Base-by-base conservation (phyloP, 805 yeast species). In the Ogataea corticis region DNA sequence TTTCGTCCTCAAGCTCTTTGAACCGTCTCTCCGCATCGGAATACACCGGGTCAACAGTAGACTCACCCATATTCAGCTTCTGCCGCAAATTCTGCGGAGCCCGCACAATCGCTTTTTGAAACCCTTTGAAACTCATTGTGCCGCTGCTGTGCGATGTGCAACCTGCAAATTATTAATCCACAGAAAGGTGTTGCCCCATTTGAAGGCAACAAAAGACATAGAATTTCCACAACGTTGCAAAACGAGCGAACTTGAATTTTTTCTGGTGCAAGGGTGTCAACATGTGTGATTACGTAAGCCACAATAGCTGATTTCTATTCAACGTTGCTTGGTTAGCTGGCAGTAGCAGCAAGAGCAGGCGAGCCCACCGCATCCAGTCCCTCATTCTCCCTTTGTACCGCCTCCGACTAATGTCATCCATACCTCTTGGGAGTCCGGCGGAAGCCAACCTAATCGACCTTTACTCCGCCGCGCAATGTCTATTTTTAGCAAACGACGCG, bases 11-110 rank as follows among this genome's bases (percentile, higher is more conserved):
- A 58, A 94, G 74, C 62, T 92, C 97, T 63, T 86, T 87, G 74
- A 94, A 94, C 61, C 99, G 79, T 66, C 97, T 81, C 68, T 94
- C 99, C 6, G 99, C 98, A 70, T 94, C 99, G 23, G 77, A 78
- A 66, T 90, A 94, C 12, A 94, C 97, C 0, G 96, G 80, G 62
- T 94, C 99, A 38, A 70, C 75, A n/a, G 90, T 82, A 16, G 68
- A 67, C 38, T 72, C 75, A n/a, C 85, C 96, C 88, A 89, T 90
- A 68, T 94, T 85, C 70, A 94, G 68, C 76, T 89, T 90, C 68
- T 87, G 96, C 57, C 94, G 85, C 66, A 94, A 76, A 56, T 76
- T 79, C 69, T 94, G 98, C 36, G 99, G 99, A 7, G 97, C 96
- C 58, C 96, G 74, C 37, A 81, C 78, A 50, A 88, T 71, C 29